Conservation (phyloP, 306 rosid genomes). For the Urtica urens region DNA sequence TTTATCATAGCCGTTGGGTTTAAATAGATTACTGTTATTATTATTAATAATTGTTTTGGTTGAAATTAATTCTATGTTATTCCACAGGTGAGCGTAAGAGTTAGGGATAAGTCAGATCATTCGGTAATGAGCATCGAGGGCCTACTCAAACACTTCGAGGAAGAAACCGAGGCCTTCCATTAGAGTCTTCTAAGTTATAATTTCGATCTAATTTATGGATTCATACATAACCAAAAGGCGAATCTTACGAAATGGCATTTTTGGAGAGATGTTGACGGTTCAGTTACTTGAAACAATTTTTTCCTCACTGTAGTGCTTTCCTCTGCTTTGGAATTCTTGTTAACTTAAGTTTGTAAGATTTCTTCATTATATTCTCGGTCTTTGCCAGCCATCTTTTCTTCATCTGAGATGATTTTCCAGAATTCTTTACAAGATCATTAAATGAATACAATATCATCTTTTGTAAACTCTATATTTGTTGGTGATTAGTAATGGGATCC, state of each 20-base stretch:
- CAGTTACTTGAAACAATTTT: too few relatives aligned
- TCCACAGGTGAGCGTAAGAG: conserved; percentile 88
- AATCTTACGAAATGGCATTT: background rate
- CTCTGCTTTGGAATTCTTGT: too few relatives aligned
- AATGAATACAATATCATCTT: too few relatives aligned
- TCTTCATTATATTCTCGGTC: too few relatives aligned
- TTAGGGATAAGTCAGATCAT: conserved; percentile 60
- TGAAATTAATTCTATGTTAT: conserved; percentile 16
- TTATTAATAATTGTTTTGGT: background rate
- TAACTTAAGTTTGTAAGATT: too few relatives aligned
- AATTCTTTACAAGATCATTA: too few relatives aligned
- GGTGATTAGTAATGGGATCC: too few relatives aligned
- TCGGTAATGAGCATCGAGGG: conserved; percentile 49
- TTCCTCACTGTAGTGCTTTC: too few relatives aligned
- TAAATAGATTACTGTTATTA: background rate
- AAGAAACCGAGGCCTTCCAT: conserved; percentile 50
- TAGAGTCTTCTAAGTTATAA: conserved; percentile 26
- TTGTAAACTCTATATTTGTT: too few relatives aligned
- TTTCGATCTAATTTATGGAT: background rate
- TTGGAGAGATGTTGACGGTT: too few relatives aligned
- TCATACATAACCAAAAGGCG: conserved; percentile 3
- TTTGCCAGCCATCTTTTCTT: too few relatives aligned
- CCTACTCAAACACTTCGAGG: conserved; percentile 51
- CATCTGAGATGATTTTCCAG: too few relatives aligned
- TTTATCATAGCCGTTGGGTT: background rate